Conservation (phyloP, 2,329 filamentous ascomycete species). For the Hypoxylon sp. region DNA sequence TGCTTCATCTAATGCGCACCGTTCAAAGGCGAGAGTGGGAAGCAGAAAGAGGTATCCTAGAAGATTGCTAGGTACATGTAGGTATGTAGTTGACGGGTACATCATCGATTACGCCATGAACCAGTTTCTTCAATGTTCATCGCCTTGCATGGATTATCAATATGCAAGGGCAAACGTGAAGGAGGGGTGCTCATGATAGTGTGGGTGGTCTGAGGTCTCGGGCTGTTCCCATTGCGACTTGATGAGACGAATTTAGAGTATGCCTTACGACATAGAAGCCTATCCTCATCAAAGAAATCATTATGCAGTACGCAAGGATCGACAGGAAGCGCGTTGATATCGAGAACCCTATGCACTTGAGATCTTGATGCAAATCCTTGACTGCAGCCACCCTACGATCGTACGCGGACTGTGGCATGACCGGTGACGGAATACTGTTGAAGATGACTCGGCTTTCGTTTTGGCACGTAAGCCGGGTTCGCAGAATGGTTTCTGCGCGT, state of each 20-base stretch:
- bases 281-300: constrained; percentile 39
- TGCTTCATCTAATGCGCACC: constrained; percentile 9
- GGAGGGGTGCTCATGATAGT: constrained; percentile 39
- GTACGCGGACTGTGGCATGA: constrained; percentile 30
- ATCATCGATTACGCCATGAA: constrained; percentile 36
- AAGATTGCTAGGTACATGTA: not conserved
- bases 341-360: constrained; percentile 25
- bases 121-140: constrained; percentile 40
- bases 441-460: constrained; percentile 13
- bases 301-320: constrained; percentile 39
- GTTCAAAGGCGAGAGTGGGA: constrained; percentile 3
- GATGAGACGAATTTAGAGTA: constrained; percentile 38
- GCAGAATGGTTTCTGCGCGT: constrained; percentile 18
- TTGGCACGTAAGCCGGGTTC: constrained; percentile 23
- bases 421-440: constrained; percentile 18
- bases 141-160: constrained; percentile 41
- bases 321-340: constrained; percentile 25
- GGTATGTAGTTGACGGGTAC: constrained; percentile 4
- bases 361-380: constrained; percentile 40
- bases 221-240: constrained; percentile 35
- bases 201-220: constrained; percentile 41
- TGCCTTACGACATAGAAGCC: constrained; percentile 30
- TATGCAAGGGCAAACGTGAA: constrained; percentile 43
- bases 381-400: constrained; percentile 24
- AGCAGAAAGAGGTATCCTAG: constrained; percentile 14